Percentiles rank a stretch among this genome's conserved stretches.
Conservation (phyloP, 75 land plant species). For the Pinus tabuliformis region DNA sequence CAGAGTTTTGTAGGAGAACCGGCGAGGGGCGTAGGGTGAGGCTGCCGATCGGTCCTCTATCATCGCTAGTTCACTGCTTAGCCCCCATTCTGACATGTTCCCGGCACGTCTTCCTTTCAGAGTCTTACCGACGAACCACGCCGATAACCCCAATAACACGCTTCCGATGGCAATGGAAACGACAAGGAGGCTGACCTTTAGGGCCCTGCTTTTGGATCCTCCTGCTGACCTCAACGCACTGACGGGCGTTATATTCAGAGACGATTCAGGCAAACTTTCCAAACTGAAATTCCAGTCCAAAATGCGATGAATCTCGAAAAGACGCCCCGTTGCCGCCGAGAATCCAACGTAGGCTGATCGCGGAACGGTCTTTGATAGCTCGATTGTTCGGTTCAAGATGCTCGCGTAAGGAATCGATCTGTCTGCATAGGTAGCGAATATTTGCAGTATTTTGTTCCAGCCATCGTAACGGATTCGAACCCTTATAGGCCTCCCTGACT, state of each 20-base stretch:
- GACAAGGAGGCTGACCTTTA: background rate
- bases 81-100: background rate
- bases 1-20: background rate
- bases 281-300: slow-evolving; percentile 28
- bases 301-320: background rate
- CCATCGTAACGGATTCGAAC: too few species aligned
- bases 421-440: too few species aligned
- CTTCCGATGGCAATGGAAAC: background rate
- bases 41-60: too few species aligned
- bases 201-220: too few species aligned
- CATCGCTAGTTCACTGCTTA: background rate
- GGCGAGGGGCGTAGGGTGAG: background rate
- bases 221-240: too few species aligned
- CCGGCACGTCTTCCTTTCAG: background rate
- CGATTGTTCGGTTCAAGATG: too few species aligned
- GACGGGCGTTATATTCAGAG: background rate
- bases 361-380: too few species aligned
- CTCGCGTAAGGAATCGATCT: too few species aligned
- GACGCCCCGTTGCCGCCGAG: too few species aligned
- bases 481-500: too few species aligned
- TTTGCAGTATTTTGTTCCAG: too few species aligned
- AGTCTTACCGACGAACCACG: background rate
- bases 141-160: background rate
- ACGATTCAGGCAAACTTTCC: background rate
- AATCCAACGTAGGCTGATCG: too few species aligned